phyloP scores from a whole-genome alignment of 108 stramenopile species.

The Pseudonitzschia delicatissima region DNA sequence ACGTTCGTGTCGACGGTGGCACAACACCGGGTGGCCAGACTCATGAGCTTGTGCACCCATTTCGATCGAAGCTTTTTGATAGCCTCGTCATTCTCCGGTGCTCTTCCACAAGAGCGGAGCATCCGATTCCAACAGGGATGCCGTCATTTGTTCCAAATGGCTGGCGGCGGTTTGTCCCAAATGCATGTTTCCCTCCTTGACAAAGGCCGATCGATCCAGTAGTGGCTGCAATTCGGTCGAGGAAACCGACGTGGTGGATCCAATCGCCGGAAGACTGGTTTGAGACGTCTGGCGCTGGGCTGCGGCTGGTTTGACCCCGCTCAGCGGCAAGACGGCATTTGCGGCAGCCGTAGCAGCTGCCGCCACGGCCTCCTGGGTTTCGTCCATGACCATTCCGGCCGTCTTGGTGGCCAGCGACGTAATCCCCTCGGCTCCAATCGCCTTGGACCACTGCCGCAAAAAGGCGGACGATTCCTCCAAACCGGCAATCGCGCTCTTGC shows the following conservation, averaged over 20 bases:
- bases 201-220: constrained; percentile 6
- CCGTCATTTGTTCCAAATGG: constrained; percentile 70
- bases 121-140: constrained; percentile 59
- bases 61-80: constrained; percentile 32
- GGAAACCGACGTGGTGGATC: not conserved
- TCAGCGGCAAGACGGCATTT: not conserved
- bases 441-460: constrained; percentile 4
- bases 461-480: not conserved
- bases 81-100: constrained; percentile 2
- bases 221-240: not conserved
- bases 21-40: constrained; percentile 75
- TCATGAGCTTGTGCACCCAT: constrained; percentile 79
- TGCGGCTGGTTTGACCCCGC: not conserved
- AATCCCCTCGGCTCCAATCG: not conserved
- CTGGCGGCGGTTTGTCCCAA: constrained; percentile 58
- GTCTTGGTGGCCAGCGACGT: not conserved
- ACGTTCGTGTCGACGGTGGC: constrained; percentile 88
- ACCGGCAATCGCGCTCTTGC: not conserved
- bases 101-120: constrained; percentile 66
- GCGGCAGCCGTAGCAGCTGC: not conserved
- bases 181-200: constrained; percentile 44
- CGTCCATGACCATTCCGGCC: not conserved
- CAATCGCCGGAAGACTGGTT: not conserved
- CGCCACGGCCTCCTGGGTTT: not conserved
- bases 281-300: not conserved